Conservation (phyloP, 106 monocot genomes). For the Dendrobium nobile region DNA sequence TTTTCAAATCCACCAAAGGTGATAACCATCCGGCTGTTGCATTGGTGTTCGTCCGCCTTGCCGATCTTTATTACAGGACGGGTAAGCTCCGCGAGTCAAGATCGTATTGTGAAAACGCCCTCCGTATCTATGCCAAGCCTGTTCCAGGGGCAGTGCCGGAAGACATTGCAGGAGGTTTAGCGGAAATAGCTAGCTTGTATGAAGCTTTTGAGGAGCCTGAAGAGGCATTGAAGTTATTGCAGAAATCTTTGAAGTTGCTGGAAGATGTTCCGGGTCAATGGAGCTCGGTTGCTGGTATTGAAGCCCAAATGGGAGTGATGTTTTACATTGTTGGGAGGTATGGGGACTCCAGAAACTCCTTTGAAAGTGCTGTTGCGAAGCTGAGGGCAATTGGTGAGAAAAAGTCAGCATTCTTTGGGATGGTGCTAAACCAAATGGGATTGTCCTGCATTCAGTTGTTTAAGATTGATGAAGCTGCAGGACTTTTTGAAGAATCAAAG, state of each 20-base stretch:
- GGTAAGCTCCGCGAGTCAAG: conserved; percentile 42
- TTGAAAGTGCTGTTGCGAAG: conserved; percentile 47
- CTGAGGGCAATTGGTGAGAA: conserved; percentile 50
- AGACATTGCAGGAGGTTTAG: conserved; percentile 49
- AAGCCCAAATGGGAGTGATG: conserved; percentile 58
- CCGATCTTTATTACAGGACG: conserved; percentile 53
- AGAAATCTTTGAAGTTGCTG: conserved; percentile 39
- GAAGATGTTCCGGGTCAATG: conserved; percentile 44
- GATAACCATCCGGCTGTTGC: conserved; percentile 52
- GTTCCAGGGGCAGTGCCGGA: conserved; percentile 42
- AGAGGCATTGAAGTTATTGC: conserved; percentile 47
- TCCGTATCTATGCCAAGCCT: conserved; percentile 44
- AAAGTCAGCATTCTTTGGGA: conserved; percentile 55
- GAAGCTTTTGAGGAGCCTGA: conserved; percentile 53
- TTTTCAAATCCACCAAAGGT: conserved; percentile 47
- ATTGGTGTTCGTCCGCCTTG: conserved; percentile 46
- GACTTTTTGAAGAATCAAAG: conserved; percentile 49
- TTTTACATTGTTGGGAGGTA: conserved; percentile 52
- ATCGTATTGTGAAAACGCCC: conserved; percentile 57
- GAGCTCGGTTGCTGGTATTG: conserved; percentile 53
- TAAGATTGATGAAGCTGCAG: conserved; percentile 56
- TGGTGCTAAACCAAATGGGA: conserved; percentile 57
- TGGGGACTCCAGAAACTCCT: conserved; percentile 30
- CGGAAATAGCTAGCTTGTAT: conserved; percentile 49
- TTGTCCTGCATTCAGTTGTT: conserved; percentile 53